A percentile compares a stretch with the other conserved stretches of the same genome.
phyloP scores from a whole-genome alignment of 768 basidiomycete species.

The Pleurotus tuoliensis region DNA sequence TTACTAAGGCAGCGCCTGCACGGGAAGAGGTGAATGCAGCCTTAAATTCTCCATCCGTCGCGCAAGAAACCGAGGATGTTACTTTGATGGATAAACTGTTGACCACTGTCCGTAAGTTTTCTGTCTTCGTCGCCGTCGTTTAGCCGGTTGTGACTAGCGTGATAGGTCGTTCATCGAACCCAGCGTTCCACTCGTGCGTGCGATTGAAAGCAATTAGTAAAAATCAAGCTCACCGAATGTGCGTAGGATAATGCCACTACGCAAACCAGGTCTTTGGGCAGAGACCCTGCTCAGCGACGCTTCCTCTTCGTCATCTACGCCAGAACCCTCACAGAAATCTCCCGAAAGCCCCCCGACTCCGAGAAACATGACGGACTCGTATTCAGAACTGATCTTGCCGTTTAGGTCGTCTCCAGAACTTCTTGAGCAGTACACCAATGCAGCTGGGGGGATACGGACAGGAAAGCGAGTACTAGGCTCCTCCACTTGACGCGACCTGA shows the following conservation, averaged over 20 bases:
- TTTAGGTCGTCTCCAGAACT: constrained; percentile 56
- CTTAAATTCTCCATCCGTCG: constrained; percentile 22
- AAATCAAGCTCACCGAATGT: neutral
- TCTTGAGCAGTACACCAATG: constrained; percentile 69
- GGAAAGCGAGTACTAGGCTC: constrained; percentile 43
- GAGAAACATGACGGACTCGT: constrained; percentile 68
- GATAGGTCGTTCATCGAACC: constrained; percentile 48
- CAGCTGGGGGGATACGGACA: constrained; percentile 64
- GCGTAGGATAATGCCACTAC: constrained; percentile 51
- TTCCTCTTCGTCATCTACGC: constrained; percentile 10
- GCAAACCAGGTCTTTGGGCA: constrained; percentile 53
- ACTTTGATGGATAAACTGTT: constrained; percentile 54
- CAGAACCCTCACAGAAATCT: constrained; percentile 6
- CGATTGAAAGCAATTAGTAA: neutral
- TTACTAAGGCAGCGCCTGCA: too few relatives aligned
- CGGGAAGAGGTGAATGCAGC: too few relatives aligned
- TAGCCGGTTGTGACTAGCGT: neutral
- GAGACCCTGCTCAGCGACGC: constrained; percentile 45
- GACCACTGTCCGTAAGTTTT: constrained; percentile 50
- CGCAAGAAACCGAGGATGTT: constrained; percentile 57
- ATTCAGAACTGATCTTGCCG: constrained; percentile 60
- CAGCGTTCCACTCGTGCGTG: constrained; percentile 47
- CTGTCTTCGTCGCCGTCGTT: neutral
- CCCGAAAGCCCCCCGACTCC: constrained; percentile 30
- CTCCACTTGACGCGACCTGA: neutral